phyloP scores from a whole-genome alignment of 768 basidiomycete species.

The Pulveroboletus ravenelii region DNA sequence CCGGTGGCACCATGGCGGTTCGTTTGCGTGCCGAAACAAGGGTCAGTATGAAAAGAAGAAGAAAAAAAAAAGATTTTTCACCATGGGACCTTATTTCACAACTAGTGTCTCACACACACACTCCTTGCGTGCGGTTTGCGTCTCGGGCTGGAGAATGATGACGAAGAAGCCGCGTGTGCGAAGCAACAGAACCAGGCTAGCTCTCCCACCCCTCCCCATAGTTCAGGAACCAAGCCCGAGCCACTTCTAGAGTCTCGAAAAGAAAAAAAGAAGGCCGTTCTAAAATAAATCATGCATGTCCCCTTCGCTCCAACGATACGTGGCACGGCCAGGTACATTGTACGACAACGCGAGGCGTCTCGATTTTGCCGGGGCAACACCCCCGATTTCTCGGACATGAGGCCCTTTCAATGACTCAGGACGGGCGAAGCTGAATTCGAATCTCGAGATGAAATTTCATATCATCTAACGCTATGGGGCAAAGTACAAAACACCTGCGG shows the following conservation, averaged over 20 bases:
- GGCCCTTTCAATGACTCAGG: neutral
- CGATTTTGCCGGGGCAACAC: neutral
- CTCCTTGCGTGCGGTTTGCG: no score
- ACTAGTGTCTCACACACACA: neutral
- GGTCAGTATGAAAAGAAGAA: no score
- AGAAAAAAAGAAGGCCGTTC: neutral
- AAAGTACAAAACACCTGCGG: no score
- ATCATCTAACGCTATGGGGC: neutral
- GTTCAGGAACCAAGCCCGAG: neutral
- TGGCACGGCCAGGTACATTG: neutral
- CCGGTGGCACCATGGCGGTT: no score
- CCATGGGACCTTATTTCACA: neutral
- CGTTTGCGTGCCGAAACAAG: no score
- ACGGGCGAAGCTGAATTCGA: neutral
- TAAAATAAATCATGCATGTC: neutral
- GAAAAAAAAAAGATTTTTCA: no score
- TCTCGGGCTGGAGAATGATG: no score
- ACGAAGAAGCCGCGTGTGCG: neutral
- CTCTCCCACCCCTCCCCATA: no score
- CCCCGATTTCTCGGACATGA: neutral
- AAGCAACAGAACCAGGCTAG: neutral
- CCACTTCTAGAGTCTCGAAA: no score
- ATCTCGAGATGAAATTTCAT: constrained; percentile 1
- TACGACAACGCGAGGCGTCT: neutral
- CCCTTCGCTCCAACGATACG: neutral